Conservation (phyloP, 208 protist genomes). For the Endotrypanum monterogeii region DNA sequence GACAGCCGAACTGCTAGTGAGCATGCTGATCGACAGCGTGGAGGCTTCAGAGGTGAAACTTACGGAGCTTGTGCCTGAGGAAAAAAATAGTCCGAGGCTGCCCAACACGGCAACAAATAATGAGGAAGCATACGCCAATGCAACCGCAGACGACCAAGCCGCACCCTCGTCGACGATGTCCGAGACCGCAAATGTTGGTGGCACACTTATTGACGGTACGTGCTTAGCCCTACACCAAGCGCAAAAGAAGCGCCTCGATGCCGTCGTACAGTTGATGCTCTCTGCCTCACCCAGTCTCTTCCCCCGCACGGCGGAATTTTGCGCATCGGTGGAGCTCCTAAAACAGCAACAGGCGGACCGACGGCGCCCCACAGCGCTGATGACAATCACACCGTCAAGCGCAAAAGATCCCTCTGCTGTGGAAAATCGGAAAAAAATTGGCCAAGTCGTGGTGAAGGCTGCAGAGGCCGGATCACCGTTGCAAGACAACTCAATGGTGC, state of each 20-base stretch:
- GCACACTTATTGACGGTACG: conserved; percentile 67
- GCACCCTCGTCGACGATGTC: neutral
- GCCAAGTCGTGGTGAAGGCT: neutral
- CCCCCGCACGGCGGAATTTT: conserved; percentile 32
- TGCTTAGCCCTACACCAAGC: conserved; percentile 66
- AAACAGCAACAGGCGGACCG: conserved; percentile 5
- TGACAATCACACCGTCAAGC: neutral
- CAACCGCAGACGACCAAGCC: conserved; percentile 13
- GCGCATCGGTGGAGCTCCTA: conserved; percentile 28
- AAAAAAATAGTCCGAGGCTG: neutral
- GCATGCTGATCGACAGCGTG: conserved; percentile 31
- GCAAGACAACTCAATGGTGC: neutral
- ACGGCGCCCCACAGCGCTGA: neutral
- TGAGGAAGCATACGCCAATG: neutral
- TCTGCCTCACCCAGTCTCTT: conserved; percentile 37
- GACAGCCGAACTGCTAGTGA: conserved; percentile 66
- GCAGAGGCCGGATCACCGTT: neutral
- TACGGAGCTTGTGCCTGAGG: neutral
- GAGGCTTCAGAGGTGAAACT: neutral
- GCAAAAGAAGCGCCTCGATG: conserved; percentile 49
- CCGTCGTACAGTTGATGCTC: conserved; percentile 64
- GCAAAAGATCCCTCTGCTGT: neutral
- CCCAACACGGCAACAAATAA: neutral
- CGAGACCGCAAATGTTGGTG: conserved; percentile 27
- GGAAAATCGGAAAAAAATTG: neutral